Evolutionary conservation across 148 eudicot species (phyloP), one percentile per base, ranked within the genome.

Genomic region (Silene latifolia): DNA sequence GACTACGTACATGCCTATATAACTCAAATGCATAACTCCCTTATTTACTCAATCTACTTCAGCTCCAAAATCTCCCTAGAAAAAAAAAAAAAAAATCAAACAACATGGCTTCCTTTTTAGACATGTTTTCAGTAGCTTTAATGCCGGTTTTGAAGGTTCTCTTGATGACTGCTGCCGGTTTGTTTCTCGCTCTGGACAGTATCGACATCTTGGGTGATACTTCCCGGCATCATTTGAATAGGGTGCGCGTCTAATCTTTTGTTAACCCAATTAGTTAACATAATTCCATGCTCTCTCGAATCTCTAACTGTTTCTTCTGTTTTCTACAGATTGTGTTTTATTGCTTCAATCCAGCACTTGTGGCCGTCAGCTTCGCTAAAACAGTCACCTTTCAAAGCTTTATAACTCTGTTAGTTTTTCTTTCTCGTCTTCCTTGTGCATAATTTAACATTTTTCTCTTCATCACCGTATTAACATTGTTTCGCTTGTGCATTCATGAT

Each of bases 91-190:
- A 13, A 51, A 51, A 6, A 42, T 32, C 35, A 32, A 51, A 44
- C 7, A 57, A 65, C 5, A 77, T 71, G 80, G 35, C 64, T 14
- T 63, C 75, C 6, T 71, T 71, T n/a, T 17, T 78, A 51, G 64
- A 39, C 74, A 18, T 78, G 13, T 72, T 78, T 19, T 54, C 68
- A 2, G 76, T 78, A 8, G 76, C 80, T 53, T 75, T 78, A 57
- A 78, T 84, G 78, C 87, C 87, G 4, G 82, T 86, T 65, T 29
- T 82, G 67, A 80, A 86, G 78, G 87, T 82, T 27, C 83, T 86
- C 14, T 60, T 86, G 83, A 73, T 86, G 17, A 82, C 82, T 18
- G 86, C 77, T 5, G 71, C 80, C 8, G 89, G 89, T n/a, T 75
- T 75, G 10, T 75, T 80, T 71, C 86, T 86, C 4, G 87, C 89